A percentile compares a stretch with the other conserved stretches of the same genome.
Conservation (phyloP, 768 basidiomycete genomes). For the Filobasidium wieringae region DNA sequence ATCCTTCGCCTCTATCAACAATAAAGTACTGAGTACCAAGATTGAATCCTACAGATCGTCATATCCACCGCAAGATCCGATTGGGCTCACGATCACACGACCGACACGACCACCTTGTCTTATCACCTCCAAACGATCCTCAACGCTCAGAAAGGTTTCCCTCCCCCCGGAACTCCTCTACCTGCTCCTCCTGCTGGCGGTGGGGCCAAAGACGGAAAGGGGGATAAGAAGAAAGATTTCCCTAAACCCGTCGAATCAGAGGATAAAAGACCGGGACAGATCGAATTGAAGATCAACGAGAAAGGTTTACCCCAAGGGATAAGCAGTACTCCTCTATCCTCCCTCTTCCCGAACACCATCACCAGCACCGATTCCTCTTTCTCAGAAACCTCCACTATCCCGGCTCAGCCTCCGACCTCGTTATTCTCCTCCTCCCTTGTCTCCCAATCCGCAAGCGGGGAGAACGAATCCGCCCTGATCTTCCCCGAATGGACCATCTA, state of each 20-base stretch:
- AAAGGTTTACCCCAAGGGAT: conserved; percentile 5
- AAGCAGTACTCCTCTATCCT: conserved; percentile 6
- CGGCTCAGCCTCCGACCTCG: conserved; percentile 47
- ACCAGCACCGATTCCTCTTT: conserved; percentile 23
- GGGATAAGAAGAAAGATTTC: neutral
- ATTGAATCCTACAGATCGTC: conserved; percentile 57
- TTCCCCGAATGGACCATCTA: conserved; percentile 87
- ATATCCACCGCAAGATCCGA: conserved; percentile 83
- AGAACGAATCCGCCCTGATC: conserved; percentile 67
- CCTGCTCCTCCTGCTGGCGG: conserved; percentile 9
- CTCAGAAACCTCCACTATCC: conserved; percentile 46
- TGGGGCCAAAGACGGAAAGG: neutral
- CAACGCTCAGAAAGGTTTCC: neutral
- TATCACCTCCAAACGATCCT: conserved; percentile 40
- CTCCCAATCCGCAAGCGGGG: conserved; percentile 54
- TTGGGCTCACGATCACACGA: conserved; percentile 72
- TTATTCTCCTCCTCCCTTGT: conserved; percentile 67
- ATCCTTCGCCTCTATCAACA: too few species aligned
- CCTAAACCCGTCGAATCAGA: conserved; percentile 9
- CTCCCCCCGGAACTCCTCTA: conserved; percentile 6
- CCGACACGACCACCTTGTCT: conserved; percentile 60
- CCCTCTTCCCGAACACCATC: neutral
- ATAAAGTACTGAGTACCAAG: too few species aligned
- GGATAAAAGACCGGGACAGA: conserved; percentile 2
- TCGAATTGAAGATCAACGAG: conserved; percentile 1